A percentile compares a stretch with the other conserved stretches of the same genome.
Evolutionary conservation across 2,329 filamentous ascomycete genomes (phyloP).

Genomic region (Davidsoniella virescens): DNA sequence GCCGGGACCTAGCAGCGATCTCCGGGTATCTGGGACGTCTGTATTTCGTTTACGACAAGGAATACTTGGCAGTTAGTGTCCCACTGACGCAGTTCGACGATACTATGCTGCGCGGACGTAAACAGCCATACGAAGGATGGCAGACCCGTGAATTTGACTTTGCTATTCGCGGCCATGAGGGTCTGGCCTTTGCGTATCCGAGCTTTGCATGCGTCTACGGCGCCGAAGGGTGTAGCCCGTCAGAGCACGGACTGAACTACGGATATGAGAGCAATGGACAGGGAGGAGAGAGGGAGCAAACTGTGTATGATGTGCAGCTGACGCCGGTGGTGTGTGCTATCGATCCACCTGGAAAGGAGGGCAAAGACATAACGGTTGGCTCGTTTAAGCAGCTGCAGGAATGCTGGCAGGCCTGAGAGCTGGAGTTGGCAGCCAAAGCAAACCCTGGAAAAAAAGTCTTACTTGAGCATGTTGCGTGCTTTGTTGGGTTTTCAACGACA

Average conservation of each 20-base stretch:
- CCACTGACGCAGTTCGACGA: conserved; percentile 1
- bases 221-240: background rate
- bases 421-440: background rate
- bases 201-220: conserved; percentile 1
- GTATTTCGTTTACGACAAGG: conserved; percentile 7
- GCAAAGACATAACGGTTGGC: background rate
- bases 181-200: conserved; percentile 8
- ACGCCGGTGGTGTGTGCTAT: conserved; percentile 13
- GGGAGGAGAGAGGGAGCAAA: background rate
- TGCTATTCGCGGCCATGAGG: conserved; percentile 2
- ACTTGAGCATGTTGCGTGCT: too few relatives aligned
- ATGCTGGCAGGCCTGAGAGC: background rate
- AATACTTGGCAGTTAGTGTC: background rate
- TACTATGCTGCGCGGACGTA: background rate
- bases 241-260: too few relatives aligned
- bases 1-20: conserved; percentile 1
- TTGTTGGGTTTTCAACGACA: too few relatives aligned
- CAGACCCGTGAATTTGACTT: background rate
- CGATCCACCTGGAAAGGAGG: conserved; percentile 11
- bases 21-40: conserved; percentile 2
- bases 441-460: too few relatives aligned
- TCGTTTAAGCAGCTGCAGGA: background rate
- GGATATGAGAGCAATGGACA: too few relatives aligned
- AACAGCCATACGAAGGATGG: background rate
- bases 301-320: background rate